Evolutionary conservation across 169 alveolate species (phyloP).

Genomic region (Plasmodium coatneyi): DNA sequence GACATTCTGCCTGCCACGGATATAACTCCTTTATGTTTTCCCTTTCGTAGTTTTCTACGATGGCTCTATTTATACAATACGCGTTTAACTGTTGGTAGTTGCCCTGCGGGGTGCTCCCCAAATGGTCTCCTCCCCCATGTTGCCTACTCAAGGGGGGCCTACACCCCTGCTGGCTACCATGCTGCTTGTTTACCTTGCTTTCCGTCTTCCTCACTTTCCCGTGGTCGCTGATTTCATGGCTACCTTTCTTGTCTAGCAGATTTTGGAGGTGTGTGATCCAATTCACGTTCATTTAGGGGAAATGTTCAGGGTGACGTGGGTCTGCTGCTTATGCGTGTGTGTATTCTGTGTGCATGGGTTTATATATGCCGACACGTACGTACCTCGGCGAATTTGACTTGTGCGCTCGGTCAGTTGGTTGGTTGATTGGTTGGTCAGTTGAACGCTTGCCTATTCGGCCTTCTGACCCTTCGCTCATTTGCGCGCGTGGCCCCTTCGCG

Average conservation of each 20-base stretch:
- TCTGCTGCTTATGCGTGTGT: background rate
- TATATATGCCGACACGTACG: background rate
- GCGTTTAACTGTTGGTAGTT: background rate
- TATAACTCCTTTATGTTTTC: constrained; percentile 47
- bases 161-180: background rate
- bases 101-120: background rate
- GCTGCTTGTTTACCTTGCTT: background rate
- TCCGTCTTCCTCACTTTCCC: background rate
- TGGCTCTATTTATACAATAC: background rate
- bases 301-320: background rate
- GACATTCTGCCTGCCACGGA: constrained; percentile 65
- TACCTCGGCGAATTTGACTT: background rate
- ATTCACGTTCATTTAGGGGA: constrained; percentile 11
- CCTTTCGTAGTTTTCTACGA: constrained; percentile 27
- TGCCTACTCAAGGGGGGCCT: background rate
- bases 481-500: no score
- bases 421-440: background rate
- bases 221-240: background rate
- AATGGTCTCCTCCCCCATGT: background rate
- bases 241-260: constrained; percentile 4
- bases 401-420: background rate
- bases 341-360: background rate
- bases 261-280: constrained; percentile 31
- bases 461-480: background rate
- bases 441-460: background rate